Percentiles rank a stretch among this genome's conserved stretches.
phyloP scores from a whole-genome alignment of 129 eudicot species.

The Calendula officinalis region DNA sequence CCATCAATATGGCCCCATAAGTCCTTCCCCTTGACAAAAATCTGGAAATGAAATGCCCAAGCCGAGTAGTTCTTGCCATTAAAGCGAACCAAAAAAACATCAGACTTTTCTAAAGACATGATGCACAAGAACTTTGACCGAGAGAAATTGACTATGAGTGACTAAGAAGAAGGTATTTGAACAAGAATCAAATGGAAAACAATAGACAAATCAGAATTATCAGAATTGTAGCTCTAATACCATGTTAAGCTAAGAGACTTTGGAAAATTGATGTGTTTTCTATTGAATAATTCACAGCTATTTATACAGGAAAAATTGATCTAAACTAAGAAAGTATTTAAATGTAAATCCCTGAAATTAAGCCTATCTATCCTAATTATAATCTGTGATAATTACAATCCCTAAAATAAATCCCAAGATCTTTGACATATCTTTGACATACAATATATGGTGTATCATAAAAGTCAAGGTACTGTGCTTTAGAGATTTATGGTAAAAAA shows the following conservation, averaged over 20 bases:
- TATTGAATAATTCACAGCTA: not conserved
- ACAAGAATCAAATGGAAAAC: not conserved
- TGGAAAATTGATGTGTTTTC: not conserved
- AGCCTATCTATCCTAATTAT: not conserved
- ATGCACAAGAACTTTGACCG: not conserved
- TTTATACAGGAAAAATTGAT: not conserved
- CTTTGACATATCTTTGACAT: too few relatives aligned
- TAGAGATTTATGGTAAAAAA: conserved; percentile 1
- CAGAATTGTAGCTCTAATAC: not conserved
- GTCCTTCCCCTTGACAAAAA: conserved; percentile 20
- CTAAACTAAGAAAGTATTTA: conserved; percentile 9
- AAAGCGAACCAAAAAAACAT: conserved; percentile 6
- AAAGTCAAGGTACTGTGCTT: conserved; percentile 3
- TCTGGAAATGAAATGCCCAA: conserved; percentile 2
- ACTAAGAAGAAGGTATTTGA: not conserved
- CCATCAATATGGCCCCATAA: conserved; percentile 10
- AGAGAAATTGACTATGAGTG: not conserved
- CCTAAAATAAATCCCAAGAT: too few relatives aligned
- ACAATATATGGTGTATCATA: not conserved
- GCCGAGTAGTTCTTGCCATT: conserved; percentile 7
- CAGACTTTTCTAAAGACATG: conserved; percentile 4
- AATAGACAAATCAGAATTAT: too few relatives aligned
- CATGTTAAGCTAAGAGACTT: not conserved
- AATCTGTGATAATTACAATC: too few relatives aligned
- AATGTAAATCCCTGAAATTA: not conserved